These are phyloP conservation scores for Colletotrichum brevisporum DNA, from an alignment of 2,329 filamentous ascomycete species.

Conservation along the genomic window DNA sequence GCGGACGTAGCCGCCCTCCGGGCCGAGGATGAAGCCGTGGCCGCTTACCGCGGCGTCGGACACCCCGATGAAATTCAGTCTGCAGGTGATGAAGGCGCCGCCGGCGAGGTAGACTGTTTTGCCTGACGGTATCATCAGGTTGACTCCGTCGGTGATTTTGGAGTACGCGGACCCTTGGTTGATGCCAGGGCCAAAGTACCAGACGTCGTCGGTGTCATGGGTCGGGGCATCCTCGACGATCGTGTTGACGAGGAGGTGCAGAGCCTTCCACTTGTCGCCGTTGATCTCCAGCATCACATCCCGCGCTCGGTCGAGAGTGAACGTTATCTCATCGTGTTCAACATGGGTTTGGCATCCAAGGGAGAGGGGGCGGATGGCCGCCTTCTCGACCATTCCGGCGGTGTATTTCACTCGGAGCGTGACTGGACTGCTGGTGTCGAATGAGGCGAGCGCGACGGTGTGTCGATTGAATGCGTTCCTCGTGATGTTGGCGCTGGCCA, in stretches of 20 bases:
- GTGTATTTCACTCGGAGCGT: neutral
- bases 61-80: constrained; percentile 41
- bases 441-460: constrained; percentile 1
- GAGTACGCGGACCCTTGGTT: constrained; percentile 42
- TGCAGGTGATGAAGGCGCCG: constrained; percentile 41
- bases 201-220: constrained; percentile 36
- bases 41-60: neutral
- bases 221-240: constrained; percentile 42
- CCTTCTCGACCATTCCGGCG: neutral
- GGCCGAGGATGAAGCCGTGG: constrained; percentile 41
- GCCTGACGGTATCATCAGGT: constrained; percentile 36
- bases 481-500: constrained; percentile 10
- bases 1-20: constrained; percentile 42
- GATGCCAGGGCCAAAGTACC: constrained; percentile 47
- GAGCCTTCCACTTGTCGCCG: constrained; percentile 45
- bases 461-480: neutral
- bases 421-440: neutral
- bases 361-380: neutral
- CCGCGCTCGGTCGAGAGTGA: neutral
- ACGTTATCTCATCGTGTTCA: neutral
- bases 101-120: constrained; percentile 42
- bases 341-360: neutral
- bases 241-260: constrained; percentile 46
- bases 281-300: constrained; percentile 46
- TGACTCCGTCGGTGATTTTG: constrained; percentile 38